Base-by-base conservation (phyloP, 2,329 filamentous ascomycete genomes). In the Scortechinia acanthostroma region DNA sequence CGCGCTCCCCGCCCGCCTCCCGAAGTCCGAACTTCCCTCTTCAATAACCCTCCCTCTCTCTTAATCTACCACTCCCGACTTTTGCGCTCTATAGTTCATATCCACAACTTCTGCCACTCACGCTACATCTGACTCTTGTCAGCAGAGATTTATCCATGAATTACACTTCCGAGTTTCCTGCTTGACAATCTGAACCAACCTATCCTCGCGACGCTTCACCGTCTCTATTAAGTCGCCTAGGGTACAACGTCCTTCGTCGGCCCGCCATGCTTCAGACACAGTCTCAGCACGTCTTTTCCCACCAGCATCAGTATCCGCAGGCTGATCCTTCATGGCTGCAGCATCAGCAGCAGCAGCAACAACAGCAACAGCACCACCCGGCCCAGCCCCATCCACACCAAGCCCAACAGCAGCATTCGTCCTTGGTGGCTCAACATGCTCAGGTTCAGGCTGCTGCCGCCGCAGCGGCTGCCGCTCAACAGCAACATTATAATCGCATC, bases 401-500 rank as follows among this genome's bases (percentile, higher is more conserved):
- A n/a, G 10, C 10, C 10, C 25, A 40, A 19, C 35, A 40, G 35
- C 35, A 40, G 35, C 35, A 40, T 19, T 10, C 35, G 6, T 17
- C 20, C 6, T 13, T 40, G 6, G 35, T 17, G 49, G 71, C 78
- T 54, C 74, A 79, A 48, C 77, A 80, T 53, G 69, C 69, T 19
- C 74, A 77, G 45, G 61, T 69, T 52, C 63, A 68, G 51, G 74
- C 76, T 40, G 35, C 35, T 22, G 73, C 71, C 14, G 71, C 70
- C 14, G 77, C 73, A 25, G 73, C 71, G 14, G 71, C 70, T 14
- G 77, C 73, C 28, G 69, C 65, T 51, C 69, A 77, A 53, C 73
- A 74, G 51, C 71, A 76, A 40, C 35, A 87, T 61, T 91, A 88
- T 65, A 85, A 77, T 60, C 84, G 87, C 51, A 77, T 94, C 54